Percentiles rank a stretch among this genome's conserved stretches.
Conservation (phyloP, 768 basidiomycete genomes). For the Pulveroboletus sp. region DNA sequence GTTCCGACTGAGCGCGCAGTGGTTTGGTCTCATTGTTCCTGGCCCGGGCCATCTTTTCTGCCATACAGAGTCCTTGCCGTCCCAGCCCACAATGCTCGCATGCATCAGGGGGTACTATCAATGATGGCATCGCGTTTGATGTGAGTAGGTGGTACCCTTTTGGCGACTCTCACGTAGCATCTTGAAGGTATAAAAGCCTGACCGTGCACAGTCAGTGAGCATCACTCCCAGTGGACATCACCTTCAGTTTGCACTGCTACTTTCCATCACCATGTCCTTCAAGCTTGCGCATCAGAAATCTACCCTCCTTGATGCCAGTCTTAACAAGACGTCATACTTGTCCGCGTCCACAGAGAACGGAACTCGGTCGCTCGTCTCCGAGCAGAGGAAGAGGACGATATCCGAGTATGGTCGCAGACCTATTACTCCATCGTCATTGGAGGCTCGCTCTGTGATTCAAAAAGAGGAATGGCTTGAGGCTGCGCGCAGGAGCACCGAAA, state of each 20-base stretch:
- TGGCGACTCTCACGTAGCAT: background rate
- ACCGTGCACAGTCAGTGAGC: background rate
- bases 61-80: background rate
- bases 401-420: slow-evolving; percentile 1
- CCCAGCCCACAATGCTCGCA: background rate
- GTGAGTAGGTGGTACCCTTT: too few species aligned
- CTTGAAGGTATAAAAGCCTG: slow-evolving; percentile 12
- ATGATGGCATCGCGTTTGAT: background rate
- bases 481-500: slow-evolving; percentile 28
- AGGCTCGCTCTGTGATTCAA: slow-evolving; percentile 14
- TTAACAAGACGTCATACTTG: too few species aligned
- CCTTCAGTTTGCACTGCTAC: too few species aligned
- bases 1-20: background rate
- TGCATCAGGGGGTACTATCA: background rate
- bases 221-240: background rate
- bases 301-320: too few species aligned
- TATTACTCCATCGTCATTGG: slow-evolving; percentile 11
- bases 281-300: slow-evolving; percentile 5
- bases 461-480: slow-evolving; percentile 28
- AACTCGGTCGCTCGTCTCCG: too few species aligned
- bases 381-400: too few species aligned
- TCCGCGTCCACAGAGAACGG: too few species aligned
- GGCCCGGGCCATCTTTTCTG: background rate
- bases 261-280: slow-evolving; percentile 17
- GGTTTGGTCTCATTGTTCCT: background rate